These are phyloP conservation scores for Saururus chinensis DNA, from an alignment of 164 flowering plant species.

Conservation along the genomic window DNA sequence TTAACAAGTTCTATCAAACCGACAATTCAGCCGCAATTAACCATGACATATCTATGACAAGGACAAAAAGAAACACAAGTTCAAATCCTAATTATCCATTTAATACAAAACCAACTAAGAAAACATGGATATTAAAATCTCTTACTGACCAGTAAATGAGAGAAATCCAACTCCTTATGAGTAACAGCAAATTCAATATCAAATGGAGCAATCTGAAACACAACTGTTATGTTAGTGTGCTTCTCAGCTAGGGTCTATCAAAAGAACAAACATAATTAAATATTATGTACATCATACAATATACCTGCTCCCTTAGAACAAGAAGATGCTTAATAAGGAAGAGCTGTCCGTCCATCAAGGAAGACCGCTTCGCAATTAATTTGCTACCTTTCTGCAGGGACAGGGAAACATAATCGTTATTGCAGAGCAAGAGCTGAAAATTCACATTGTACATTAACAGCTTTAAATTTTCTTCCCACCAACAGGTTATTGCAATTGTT, in stretches of 20 bases:
- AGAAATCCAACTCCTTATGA: constrained; percentile 97
- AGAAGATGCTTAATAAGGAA: constrained; percentile 90
- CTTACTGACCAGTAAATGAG: constrained; percentile 89
- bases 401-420: not conserved
- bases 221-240: not conserved
- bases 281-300: not conserved
- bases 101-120: too few relatives aligned
- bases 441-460: not conserved
- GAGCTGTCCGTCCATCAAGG: constrained; percentile 91
- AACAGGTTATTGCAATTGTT: too few relatives aligned
- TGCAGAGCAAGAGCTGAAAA: not conserved
- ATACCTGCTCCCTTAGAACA: constrained; percentile 88
- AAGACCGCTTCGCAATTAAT: constrained; percentile 61
- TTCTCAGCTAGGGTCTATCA: not conserved
- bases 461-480: too few relatives aligned
- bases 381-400: constrained; percentile 83
- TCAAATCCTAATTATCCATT: too few relatives aligned
- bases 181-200: constrained; percentile 95
- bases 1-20: not conserved
- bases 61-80: not conserved
- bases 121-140: not conserved
- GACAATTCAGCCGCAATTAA: not conserved
- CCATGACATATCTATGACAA: not conserved
- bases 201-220: constrained; percentile 84
- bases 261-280: not conserved